Evolutionary conservation across 2,329 filamentous ascomycete genomes (phyloP).

Genomic region (Hypoxylon sp.): DNA sequence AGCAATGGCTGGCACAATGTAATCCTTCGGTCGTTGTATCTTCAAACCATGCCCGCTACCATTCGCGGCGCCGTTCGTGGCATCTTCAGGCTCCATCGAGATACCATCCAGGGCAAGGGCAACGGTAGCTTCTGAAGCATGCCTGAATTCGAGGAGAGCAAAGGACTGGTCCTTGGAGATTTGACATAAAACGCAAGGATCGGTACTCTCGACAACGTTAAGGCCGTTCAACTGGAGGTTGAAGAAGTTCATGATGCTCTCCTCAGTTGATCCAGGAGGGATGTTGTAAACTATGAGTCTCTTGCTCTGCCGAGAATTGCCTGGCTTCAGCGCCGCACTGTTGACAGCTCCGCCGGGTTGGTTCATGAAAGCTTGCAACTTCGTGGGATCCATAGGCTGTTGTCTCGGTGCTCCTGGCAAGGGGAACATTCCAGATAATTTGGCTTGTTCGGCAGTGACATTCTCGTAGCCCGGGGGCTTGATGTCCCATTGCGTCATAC

Average conservation of each 20-base stretch:
- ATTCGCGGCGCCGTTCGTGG: slow-evolving; percentile 65
- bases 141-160: slow-evolving; percentile 92
- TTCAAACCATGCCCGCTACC: slow-evolving; percentile 71
- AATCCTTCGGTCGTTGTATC: slow-evolving; percentile 93
- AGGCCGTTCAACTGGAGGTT: slow-evolving; percentile 97
- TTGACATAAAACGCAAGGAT: slow-evolving; percentile 88
- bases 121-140: slow-evolving; percentile 88
- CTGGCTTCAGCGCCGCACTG: slow-evolving; percentile 87
- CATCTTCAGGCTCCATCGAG: slow-evolving; percentile 82
- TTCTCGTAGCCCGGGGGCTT: slow-evolving; percentile 98
- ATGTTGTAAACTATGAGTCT: slow-evolving; percentile 91
- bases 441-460: slow-evolving; percentile 97
- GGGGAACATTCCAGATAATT: slow-evolving; percentile 99
- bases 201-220: slow-evolving; percentile 86
- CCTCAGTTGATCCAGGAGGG: slow-evolving; percentile 79
- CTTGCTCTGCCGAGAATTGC: slow-evolving; percentile 94
- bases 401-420: slow-evolving; percentile 94
- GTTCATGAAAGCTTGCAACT: slow-evolving; percentile 95
- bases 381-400: slow-evolving; percentile 94
- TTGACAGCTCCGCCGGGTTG: slow-evolving; percentile 81
- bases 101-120: slow-evolving; percentile 92
- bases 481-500: slow-evolving; percentile 99
- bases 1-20: slow-evolving; percentile 87
- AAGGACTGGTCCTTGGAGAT: slow-evolving; percentile 84
- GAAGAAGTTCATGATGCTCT: slow-evolving; percentile 86